Evolutionary conservation across 2,329 filamentous ascomycete species (phyloP).

Genomic region (Domatiomyces catenatus): DNA sequence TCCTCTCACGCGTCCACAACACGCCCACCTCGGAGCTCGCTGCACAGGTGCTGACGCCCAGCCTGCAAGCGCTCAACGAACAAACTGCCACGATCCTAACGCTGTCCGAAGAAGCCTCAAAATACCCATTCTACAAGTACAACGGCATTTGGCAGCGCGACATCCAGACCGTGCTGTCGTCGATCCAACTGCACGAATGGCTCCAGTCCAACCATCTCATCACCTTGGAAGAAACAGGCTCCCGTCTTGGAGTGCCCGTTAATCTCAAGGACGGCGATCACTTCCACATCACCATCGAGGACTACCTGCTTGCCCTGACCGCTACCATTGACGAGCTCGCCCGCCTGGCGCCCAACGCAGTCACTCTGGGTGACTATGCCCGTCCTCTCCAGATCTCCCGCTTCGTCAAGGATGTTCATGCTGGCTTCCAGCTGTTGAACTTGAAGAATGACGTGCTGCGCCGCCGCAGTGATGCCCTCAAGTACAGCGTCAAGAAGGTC

Average conservation of each 20-base stretch:
- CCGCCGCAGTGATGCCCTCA: constrained; percentile 79
- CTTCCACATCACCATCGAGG: constrained; percentile 93
- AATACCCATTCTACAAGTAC: constrained; percentile 97
- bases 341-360: constrained; percentile 73
- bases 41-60: constrained; percentile 50
- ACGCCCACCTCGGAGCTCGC: constrained; percentile 55
- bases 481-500: constrained; percentile 95
- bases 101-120: constrained; percentile 58
- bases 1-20: constrained; percentile 78
- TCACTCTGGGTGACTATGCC: constrained; percentile 76
- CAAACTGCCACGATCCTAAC: constrained; percentile 56
- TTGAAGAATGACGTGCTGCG: constrained; percentile 88
- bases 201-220: constrained; percentile 51
- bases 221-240: constrained; percentile 74
- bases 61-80: constrained; percentile 53
- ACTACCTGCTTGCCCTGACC: constrained; percentile 82
- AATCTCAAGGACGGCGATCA: constrained; percentile 67
- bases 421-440: constrained; percentile 92
- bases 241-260: constrained; percentile 51
- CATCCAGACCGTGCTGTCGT: constrained; percentile 75
- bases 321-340: constrained; percentile 77
- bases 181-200: constrained; percentile 43
- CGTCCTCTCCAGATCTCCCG: constrained; percentile 74
- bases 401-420: constrained; percentile 90
- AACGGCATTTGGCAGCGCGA: constrained; percentile 74